Evolutionary conservation across 2,329 filamentous ascomycete genomes (phyloP).

Genomic region (Hypoxylon sp.): DNA sequence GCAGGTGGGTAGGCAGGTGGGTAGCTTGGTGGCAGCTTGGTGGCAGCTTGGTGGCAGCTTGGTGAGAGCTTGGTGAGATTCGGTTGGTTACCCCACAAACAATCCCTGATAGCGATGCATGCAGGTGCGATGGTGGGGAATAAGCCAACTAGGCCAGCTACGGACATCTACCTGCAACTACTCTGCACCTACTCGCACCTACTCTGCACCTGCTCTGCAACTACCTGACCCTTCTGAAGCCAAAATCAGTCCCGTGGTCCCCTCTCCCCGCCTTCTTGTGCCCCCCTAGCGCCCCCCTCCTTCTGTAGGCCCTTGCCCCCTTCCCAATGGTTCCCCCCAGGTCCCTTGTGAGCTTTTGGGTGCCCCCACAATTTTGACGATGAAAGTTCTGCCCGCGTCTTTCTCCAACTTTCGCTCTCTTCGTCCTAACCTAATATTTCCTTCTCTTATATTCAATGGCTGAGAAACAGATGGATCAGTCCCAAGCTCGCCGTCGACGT

Average conservation of each 20-base stretch:
- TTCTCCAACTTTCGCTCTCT: conserved; percentile 45
- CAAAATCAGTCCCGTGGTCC: conserved; percentile 11
- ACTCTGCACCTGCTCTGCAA: conserved; percentile 6
- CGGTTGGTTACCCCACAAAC: conserved; percentile 46
- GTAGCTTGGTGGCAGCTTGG: not conserved
- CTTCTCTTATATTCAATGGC: conserved; percentile 45
- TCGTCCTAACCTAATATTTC: conserved; percentile 36
- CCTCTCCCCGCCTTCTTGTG: conserved; percentile 5
- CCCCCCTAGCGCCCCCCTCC: not conserved
- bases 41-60: not conserved
- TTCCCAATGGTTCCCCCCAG: conserved; percentile 23
- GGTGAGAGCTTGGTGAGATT: conserved; percentile 33
- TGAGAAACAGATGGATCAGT: conserved; percentile 52
- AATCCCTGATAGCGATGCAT: conserved; percentile 35
- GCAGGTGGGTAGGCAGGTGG: not conserved
- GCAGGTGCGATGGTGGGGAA: conserved; percentile 34
- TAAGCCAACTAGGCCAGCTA: not conserved
- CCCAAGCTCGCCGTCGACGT: conserved; percentile 51
- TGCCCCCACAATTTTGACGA: conserved; percentile 46
- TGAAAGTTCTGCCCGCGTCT: conserved; percentile 40
- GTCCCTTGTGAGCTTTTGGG: conserved; percentile 43
- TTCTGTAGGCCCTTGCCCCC: conserved; percentile 1
- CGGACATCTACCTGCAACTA: conserved; percentile 30
- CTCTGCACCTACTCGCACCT: conserved; percentile 13
- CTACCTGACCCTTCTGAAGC: conserved; percentile 12